These are phyloP conservation scores for Solanum appendiculatum DNA, from an alignment of 257 asterid genomes.

Conservation along the genomic window DNA sequence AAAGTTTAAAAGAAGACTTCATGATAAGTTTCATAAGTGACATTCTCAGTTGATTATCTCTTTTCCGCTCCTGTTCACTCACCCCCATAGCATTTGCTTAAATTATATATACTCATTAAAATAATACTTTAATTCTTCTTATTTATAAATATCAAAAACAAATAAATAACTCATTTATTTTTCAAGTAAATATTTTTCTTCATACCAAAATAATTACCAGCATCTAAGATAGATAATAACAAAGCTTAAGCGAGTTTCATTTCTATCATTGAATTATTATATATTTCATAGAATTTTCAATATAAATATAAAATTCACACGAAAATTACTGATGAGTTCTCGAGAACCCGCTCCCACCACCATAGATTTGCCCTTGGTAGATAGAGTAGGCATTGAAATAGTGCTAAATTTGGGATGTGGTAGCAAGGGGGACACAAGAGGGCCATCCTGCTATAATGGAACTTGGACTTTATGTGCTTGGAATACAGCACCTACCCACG, in stretches of 20 bases:
- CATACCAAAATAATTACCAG: not conserved
- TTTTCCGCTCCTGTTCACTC: not conserved
- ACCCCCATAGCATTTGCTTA: not conserved
- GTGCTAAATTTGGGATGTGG: not conserved
- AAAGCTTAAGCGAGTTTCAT: not conserved
- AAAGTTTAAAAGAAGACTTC: too few relatives aligned
- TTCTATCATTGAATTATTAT: not conserved
- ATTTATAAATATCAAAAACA: too few relatives aligned
- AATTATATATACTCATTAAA: not conserved
- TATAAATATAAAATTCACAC: not conserved
- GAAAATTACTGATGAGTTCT: too few relatives aligned
- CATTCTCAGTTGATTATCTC: not conserved
- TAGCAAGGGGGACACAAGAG: not conserved
- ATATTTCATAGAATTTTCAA: not conserved
- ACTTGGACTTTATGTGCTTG: not conserved
- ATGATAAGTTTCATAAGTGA: not conserved
- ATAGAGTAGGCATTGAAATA: not conserved
- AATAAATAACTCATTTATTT: not conserved
- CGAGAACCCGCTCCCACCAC: rapidly evolving
- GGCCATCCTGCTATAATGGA: not conserved
- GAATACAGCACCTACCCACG: not conserved
- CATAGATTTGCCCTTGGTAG: not conserved
- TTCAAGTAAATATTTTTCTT: too few relatives aligned
- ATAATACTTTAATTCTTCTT: not conserved
- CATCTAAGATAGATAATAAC: not conserved